Evolutionary conservation across 768 basidiomycete genomes (phyloP).

Genomic region (Lentinula sp.): DNA sequence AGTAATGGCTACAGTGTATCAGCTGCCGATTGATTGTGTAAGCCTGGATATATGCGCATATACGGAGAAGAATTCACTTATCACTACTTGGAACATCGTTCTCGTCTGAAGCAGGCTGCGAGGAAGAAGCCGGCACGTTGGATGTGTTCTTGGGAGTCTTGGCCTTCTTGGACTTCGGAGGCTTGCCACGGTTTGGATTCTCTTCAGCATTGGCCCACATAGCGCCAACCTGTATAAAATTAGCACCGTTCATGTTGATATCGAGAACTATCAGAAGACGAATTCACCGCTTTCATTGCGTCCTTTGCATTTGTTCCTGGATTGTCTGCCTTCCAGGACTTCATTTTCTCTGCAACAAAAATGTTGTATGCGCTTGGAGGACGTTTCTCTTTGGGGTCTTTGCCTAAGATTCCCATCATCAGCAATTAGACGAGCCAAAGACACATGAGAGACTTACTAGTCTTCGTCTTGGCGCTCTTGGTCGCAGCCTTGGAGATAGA

Average conservation of each 20-base stretch:
- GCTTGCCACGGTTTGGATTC: constrained; percentile 3
- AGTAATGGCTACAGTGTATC: neutral
- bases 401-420: neutral
- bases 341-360: neutral
- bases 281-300: neutral
- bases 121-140: neutral
- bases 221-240: neutral
- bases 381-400: neutral
- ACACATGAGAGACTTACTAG: neutral
- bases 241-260: too few relatives aligned
- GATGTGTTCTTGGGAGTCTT: neutral
- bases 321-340: neutral
- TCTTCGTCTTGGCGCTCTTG: neutral
- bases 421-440: neutral
- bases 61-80: neutral
- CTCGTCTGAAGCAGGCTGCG: neutral
- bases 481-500: neutral
- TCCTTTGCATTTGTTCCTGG: neutral
- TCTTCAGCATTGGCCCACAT: constrained; percentile 3
- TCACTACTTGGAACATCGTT: constrained; percentile 1
- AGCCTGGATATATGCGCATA: neutral
- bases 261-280: neutral
- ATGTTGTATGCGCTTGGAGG: neutral
- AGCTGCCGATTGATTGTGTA: neutral
- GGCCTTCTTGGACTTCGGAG: neutral